Conservation (phyloP, 2,329 filamentous ascomycete species). For the Chaetomiaceae sp. region DNA sequence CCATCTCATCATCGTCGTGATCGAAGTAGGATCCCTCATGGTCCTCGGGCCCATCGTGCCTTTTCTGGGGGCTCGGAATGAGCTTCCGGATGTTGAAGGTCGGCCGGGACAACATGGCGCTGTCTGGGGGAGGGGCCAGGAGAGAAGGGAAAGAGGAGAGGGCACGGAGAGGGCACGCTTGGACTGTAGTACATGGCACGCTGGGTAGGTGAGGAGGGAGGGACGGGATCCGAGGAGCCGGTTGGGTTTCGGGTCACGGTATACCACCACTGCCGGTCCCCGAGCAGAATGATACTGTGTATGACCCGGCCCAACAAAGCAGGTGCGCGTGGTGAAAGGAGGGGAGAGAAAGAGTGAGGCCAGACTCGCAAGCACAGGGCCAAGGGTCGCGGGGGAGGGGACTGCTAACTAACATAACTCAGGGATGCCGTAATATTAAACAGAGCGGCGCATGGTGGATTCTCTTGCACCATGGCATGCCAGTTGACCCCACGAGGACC, state of each 20-base stretch:
- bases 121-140: slow-evolving; percentile 6
- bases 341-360: slow-evolving; percentile 8
- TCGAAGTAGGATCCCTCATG: slow-evolving; percentile 26
- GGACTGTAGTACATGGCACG: slow-evolving; percentile 26
- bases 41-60: slow-evolving; percentile 22
- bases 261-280: slow-evolving; percentile 8
- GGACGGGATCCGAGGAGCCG: neutral
- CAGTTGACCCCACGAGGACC: slow-evolving; percentile 16
- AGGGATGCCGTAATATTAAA: slow-evolving; percentile 22
- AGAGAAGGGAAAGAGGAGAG: slow-evolving; percentile 10
- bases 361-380: slow-evolving; percentile 14
- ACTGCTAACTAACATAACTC: no score
- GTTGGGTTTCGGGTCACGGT: slow-evolving; percentile 12
- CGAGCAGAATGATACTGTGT: slow-evolving; percentile 5
- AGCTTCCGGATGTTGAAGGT: slow-evolving; percentile 42
- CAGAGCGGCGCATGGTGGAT: slow-evolving; percentile 18
- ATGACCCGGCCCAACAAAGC: slow-evolving; percentile 8
- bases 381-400: slow-evolving; percentile 9
- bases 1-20: slow-evolving; percentile 23
- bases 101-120: slow-evolving; percentile 39
- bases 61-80: slow-evolving; percentile 31
- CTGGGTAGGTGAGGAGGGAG: slow-evolving; percentile 12
- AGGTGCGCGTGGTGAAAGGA: slow-evolving; percentile 1
- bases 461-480: slow-evolving; percentile 10
- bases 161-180: neutral